These are phyloP conservation scores for Linum tenue DNA, from an alignment of 345 rosid species.

Conservation along the genomic window DNA sequence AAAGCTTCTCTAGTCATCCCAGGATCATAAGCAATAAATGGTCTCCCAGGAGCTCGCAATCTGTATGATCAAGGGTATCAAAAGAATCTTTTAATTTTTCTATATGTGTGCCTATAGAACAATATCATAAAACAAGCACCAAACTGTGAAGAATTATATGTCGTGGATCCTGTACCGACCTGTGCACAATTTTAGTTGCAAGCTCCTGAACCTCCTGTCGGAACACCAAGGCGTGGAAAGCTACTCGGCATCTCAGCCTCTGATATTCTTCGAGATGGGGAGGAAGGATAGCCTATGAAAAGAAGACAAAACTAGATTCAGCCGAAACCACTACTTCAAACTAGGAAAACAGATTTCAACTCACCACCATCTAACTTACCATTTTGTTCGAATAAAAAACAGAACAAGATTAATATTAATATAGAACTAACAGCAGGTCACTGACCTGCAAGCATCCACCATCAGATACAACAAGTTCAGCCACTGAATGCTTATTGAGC, in stretches of 20 bases:
- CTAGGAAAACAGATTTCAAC: not conserved
- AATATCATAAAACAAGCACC: not conserved
- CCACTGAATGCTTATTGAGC: conserved; percentile 75
- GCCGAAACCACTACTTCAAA: not conserved
- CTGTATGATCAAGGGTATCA: conserved; percentile 26
- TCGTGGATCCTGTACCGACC: conserved; percentile 28
- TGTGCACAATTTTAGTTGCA: conserved; percentile 61
- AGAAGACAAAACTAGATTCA: conserved; percentile 11
- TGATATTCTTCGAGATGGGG: conserved; percentile 78
- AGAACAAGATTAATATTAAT: not conserved
- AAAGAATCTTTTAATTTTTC: not conserved
- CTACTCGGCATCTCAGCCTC: conserved; percentile 86
- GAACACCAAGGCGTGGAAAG: conserved; percentile 74
- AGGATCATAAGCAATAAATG: conserved; percentile 92
- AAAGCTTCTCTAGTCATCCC: conserved; percentile 95
- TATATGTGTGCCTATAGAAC: not conserved
- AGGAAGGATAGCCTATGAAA: conserved; percentile 71
- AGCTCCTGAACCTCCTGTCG: conserved; percentile 86
- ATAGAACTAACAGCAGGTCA: not conserved
- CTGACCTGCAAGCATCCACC: conserved; percentile 94
- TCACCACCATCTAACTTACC: too few species aligned
- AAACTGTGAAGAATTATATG: not conserved
- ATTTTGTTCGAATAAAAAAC: not conserved
- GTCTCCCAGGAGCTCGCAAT: conserved; percentile 73
- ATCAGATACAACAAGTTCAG: conserved; percentile 72